These are phyloP conservation scores for Ceratonia siliqua DNA, from an alignment of 306 rosid species.

Conservation along the genomic window DNA sequence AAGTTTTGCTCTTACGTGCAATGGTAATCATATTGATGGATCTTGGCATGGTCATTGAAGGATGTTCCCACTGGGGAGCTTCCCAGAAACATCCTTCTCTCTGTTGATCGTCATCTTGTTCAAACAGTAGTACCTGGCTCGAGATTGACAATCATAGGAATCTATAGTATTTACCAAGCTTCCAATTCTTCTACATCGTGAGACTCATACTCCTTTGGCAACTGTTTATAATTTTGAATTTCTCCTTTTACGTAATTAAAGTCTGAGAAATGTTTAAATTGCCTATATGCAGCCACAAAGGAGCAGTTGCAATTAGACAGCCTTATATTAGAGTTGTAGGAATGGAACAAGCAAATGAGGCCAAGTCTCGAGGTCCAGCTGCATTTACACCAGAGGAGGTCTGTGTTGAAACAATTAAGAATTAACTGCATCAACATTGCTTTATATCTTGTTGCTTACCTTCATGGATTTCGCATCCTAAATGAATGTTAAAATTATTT, in stretches of 20 bases:
- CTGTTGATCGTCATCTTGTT: slow-evolving; percentile 96
- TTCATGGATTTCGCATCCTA: slow-evolving; percentile 7
- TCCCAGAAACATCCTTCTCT: slow-evolving; percentile 93
- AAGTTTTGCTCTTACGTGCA: background rate
- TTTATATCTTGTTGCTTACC: slow-evolving; percentile 18
- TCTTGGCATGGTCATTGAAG: slow-evolving; percentile 51
- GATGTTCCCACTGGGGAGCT: slow-evolving; percentile 99
- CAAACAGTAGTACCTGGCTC: slow-evolving; percentile 97
- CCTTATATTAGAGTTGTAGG: slow-evolving; percentile 97
- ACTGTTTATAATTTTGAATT: slow-evolving; percentile 12
- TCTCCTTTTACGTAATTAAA: background rate
- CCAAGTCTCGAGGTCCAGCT: slow-evolving; percentile 71
- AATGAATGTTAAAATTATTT: slow-evolving; percentile 1
- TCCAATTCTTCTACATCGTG: slow-evolving; percentile 78
- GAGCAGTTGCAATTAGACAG: slow-evolving; percentile 96
- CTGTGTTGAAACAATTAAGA: slow-evolving; percentile 30
- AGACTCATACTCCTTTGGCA: slow-evolving; percentile 31
- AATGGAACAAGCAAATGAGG: slow-evolving; percentile 78
- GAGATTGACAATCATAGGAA: slow-evolving; percentile 90
- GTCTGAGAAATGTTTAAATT: slow-evolving; percentile 12
- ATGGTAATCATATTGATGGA: slow-evolving; percentile 14
- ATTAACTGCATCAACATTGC: slow-evolving; percentile 18
- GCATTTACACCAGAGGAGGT: slow-evolving; percentile 80
- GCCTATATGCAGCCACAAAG: slow-evolving; percentile 66
- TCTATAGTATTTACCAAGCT: slow-evolving; percentile 91